Percentiles rank a stretch among this genome's conserved stretches.
Evolutionary conservation across 495 filamentous ascomycete species (phyloP).

Genomic region (Penicillium coprophilum): DNA sequence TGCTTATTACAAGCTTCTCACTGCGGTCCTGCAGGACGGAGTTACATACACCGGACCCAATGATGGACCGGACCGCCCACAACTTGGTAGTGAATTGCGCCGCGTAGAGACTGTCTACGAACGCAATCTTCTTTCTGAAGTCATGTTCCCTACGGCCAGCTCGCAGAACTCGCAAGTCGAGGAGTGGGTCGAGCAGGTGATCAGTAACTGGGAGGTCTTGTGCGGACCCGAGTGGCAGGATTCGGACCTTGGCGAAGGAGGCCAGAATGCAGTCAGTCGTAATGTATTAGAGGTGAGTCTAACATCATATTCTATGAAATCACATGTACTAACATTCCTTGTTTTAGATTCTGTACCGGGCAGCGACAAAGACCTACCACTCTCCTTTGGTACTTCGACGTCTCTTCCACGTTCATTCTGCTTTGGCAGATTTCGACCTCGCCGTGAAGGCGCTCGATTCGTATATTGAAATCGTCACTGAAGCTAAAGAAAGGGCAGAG

Average conservation of each 20-base stretch:
- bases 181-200: conserved; percentile 73
- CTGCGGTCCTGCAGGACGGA: conserved; percentile 49
- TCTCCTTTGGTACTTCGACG: conserved; percentile 83
- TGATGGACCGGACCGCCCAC: conserved; percentile 51
- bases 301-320: conserved; percentile 1
- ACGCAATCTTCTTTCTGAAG: conserved; percentile 66
- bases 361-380: conserved; percentile 89
- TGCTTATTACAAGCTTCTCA: conserved; percentile 75
- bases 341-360: conserved; percentile 72
- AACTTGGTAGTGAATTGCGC: conserved; percentile 70
- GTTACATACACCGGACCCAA: conserved; percentile 35
- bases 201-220: conserved; percentile 79
- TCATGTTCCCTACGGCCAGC: conserved; percentile 78
- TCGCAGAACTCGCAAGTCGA: conserved; percentile 73
- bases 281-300: conserved; percentile 67
- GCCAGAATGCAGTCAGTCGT: conserved; percentile 66
- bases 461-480: conserved; percentile 81
- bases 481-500: conserved; percentile 73
- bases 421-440: conserved; percentile 83
- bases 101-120: conserved; percentile 74
- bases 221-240: conserved; percentile 72
- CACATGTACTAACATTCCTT: conserved; percentile 2
- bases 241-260: conserved; percentile 74
- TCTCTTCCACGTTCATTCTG: conserved; percentile 82
- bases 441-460: conserved; percentile 85